Evolutionary conservation across 192 early-diverging fungal genomes (phyloP).

Genomic region (Gamsiella multidivaricata): DNA sequence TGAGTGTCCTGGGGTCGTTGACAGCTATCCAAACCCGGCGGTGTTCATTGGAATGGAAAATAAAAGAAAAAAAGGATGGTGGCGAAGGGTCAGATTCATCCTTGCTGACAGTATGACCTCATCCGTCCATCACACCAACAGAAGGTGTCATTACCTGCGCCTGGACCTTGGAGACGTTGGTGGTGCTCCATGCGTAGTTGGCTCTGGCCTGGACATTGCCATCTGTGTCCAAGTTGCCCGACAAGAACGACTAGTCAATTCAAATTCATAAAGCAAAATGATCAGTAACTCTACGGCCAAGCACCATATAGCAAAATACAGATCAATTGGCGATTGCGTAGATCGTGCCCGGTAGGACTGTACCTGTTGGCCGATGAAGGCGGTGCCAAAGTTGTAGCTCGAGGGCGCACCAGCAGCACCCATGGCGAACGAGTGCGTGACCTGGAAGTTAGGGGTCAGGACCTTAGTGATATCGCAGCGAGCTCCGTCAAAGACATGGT

Average conservation of each 20-base stretch:
- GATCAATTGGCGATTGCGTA: neutral
- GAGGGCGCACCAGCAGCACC: conserved; percentile 84
- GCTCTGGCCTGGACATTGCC: conserved; percentile 85
- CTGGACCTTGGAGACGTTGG: conserved; percentile 72
- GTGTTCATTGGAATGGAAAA: no score
- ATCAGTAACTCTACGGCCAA: no score
- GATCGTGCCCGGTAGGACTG: neutral
- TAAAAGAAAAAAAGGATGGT: neutral
- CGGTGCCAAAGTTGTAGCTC: conserved; percentile 91
- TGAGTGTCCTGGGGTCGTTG: conserved; percentile 80
- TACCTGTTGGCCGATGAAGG: conserved; percentile 84
- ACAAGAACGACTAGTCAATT: conserved; percentile 76
- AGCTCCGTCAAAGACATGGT: conserved; percentile 94
- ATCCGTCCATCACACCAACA: conserved; percentile 5
- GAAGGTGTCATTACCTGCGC: conserved; percentile 53
- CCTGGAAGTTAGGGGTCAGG: conserved; percentile 95
- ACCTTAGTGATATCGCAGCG: conserved; percentile 93
- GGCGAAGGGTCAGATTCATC: no score
- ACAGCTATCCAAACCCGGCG: no score
- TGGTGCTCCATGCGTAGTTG: conserved; percentile 84
- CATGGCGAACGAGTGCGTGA: conserved; percentile 91
- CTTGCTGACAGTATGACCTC: conserved; percentile 17
- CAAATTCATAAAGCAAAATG: no score
- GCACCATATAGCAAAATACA: no score
- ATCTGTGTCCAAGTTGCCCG: conserved; percentile 95